Conservation (phyloP, 139 green algal genomes). For the Spirogloea muscicola region DNA sequence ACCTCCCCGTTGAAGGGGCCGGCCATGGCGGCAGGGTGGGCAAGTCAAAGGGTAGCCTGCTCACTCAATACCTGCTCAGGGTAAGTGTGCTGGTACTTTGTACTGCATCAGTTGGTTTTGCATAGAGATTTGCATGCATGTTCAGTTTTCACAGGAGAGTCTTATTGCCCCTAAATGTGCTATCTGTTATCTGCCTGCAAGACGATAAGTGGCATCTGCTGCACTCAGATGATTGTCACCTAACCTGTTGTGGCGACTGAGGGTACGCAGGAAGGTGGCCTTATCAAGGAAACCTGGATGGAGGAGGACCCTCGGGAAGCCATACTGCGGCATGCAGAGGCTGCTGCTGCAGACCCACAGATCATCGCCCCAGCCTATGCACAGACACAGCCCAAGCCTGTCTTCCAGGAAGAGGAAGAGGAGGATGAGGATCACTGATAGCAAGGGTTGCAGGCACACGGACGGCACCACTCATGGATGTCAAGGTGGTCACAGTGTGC, state of each 20-base stretch:
- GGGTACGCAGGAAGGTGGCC: slow-evolving; percentile 28
- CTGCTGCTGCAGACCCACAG: slow-evolving; percentile 33
- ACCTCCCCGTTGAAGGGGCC: slow-evolving; percentile 31
- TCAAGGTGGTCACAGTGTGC: too few species aligned
- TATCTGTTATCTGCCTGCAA: too few species aligned
- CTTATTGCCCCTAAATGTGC: too few species aligned
- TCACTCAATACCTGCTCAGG: slow-evolving; percentile 53
- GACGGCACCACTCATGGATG: too few species aligned
- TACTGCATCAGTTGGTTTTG: too few species aligned
- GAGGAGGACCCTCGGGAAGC: slow-evolving; percentile 49
- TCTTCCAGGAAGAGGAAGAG: slow-evolving; percentile 47
- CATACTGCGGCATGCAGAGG: slow-evolving; percentile 51
- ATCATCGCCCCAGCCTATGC: slow-evolving; percentile 44
- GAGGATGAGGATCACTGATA: slow-evolving; percentile 39
- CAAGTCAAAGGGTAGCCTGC: slow-evolving; percentile 35
- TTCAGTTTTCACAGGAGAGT: too few species aligned
- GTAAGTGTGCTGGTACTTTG: slow-evolving; percentile 13
- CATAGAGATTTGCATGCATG: too few species aligned
- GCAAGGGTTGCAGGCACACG: too few species aligned
- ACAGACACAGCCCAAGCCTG: slow-evolving; percentile 42
- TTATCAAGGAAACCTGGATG: slow-evolving; percentile 48
- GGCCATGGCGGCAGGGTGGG: slow-evolving; percentile 44
- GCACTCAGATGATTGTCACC: not conserved
- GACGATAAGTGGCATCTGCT: too few species aligned
- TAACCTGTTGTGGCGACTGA: not conserved